Evolutionary conservation across 2,329 filamentous ascomycete genomes (phyloP).

Genomic region (Tolypocladium sp.): DNA sequence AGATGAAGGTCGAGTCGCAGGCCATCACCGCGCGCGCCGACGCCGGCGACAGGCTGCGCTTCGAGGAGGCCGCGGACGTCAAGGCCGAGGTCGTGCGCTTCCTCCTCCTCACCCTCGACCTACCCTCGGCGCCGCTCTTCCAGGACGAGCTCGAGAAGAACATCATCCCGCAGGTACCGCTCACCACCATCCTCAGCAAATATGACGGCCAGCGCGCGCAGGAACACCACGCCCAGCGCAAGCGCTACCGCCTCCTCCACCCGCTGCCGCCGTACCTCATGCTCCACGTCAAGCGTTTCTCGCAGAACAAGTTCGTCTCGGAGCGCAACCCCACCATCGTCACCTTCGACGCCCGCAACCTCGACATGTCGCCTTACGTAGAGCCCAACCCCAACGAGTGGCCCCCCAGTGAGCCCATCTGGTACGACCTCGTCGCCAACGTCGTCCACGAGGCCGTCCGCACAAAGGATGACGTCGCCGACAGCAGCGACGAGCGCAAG

Average conservation of each 20-base stretch:
- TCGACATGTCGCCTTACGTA: conserved; percentile 86
- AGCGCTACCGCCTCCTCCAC: conserved; percentile 81
- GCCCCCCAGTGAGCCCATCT: conserved; percentile 70
- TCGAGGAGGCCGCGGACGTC: conserved; percentile 82
- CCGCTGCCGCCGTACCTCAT: conserved; percentile 85
- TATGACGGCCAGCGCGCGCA: conserved; percentile 86
- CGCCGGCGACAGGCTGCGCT: conserved; percentile 76
- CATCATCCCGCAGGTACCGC: conserved; percentile 87
- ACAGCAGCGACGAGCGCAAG: conserved; percentile 77
- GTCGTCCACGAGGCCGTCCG: conserved; percentile 80
- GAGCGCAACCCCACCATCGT: conserved; percentile 98
- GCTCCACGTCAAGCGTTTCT: conserved; percentile 96
- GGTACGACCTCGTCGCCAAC: conserved; percentile 94
- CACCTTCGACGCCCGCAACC: conserved; percentile 74
- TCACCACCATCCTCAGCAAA: conserved; percentile 76
- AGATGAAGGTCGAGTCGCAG: conserved; percentile 85
- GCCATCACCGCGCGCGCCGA: conserved; percentile 87
- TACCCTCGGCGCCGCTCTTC: conserved; percentile 87
- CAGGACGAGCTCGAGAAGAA: conserved; percentile 91
- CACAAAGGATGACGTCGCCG: conserved; percentile 74
- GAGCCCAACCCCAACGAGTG: conserved; percentile 71
- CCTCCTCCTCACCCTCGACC: conserved; percentile 85
- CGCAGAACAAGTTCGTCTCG: conserved; percentile 89
- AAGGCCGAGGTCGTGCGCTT: conserved; percentile 71
- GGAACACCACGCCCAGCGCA: conserved; percentile 80